Conservation (phyloP, 331 rosid species). For the Quercus tomentella region DNA sequence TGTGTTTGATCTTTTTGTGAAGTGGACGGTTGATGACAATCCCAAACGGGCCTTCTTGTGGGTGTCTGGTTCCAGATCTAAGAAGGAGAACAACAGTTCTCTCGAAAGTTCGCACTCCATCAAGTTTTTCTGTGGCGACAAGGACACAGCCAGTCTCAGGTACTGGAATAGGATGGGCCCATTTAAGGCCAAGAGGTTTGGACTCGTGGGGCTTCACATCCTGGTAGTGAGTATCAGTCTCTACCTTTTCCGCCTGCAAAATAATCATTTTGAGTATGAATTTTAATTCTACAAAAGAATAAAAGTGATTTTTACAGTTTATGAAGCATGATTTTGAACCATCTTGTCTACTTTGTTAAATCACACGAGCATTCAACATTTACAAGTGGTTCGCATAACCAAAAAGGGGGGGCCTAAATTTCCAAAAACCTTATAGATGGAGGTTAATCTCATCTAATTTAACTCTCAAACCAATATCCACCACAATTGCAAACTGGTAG, state of each 20-base stretch:
- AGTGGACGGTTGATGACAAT: slow-evolving; percentile 90
- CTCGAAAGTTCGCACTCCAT: slow-evolving; percentile 87
- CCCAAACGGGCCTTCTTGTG: slow-evolving; percentile 96
- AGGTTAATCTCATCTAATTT: not conserved
- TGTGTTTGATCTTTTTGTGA: slow-evolving; percentile 79
- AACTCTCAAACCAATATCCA: not conserved
- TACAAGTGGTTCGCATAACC: not conserved
- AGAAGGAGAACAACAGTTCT: slow-evolving; percentile 91
- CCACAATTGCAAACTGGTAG: not conserved
- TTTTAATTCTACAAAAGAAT: not conserved
- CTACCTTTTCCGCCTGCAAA: slow-evolving; percentile 62
- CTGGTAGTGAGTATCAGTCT: slow-evolving; percentile 42
- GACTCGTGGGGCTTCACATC: slow-evolving; percentile 39
- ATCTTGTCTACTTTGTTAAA: slow-evolving; percentile 8
- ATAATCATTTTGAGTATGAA: not conserved
- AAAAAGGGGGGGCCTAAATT: not conserved
- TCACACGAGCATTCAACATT: slow-evolving; percentile 1
- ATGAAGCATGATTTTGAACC: slow-evolving; percentile 15
- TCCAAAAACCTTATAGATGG: not conserved
- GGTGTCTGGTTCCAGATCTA: slow-evolving; percentile 86
- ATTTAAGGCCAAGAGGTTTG: slow-evolving; percentile 59
- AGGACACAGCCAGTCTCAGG: slow-evolving; percentile 98
- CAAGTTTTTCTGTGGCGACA: slow-evolving; percentile 96
- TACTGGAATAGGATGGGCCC: slow-evolving; percentile 95
- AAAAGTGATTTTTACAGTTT: slow-evolving; percentile 1